These are phyloP conservation scores for Orbilia quercus DNA, from an alignment of 2,329 filamentous ascomycete species.

Conservation along the genomic window DNA sequence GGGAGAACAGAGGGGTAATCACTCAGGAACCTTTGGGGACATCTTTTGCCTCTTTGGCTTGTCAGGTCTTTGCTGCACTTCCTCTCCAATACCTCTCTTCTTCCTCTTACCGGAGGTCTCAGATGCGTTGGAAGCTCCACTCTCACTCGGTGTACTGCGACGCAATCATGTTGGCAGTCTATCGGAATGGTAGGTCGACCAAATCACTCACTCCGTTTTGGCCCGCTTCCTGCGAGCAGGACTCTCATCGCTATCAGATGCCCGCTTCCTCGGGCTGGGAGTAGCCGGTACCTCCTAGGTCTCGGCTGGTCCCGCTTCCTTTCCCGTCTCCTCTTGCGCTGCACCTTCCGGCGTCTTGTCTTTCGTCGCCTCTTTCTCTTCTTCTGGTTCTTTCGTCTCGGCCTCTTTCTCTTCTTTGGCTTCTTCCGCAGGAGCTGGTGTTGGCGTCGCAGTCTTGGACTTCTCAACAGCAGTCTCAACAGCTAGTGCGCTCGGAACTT, in stretches of 20 bases:
- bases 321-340: slow-evolving; percentile 25
- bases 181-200: not conserved
- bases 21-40: not conserved
- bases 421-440: slow-evolving; percentile 14
- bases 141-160: not conserved
- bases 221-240: slow-evolving; percentile 28
- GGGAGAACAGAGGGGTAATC: not conserved
- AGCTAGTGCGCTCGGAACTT: slow-evolving; percentile 36
- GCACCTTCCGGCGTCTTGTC: slow-evolving; percentile 27
- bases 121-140: not conserved
- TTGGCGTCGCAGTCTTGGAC: slow-evolving; percentile 26
- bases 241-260: slow-evolving; percentile 37
- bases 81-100: slow-evolving; percentile 1
- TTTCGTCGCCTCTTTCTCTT: slow-evolving; percentile 19
- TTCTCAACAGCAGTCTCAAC: slow-evolving; percentile 53
- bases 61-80: not conserved
- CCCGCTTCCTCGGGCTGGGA: slow-evolving; percentile 44
- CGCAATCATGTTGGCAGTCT: not conserved
- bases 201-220: slow-evolving; percentile 5
- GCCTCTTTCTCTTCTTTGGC: slow-evolving; percentile 56
- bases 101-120: not conserved
- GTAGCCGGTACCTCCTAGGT: slow-evolving; percentile 32
- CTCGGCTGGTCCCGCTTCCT: slow-evolving; percentile 34
- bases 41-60: not conserved
- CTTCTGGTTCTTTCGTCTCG: slow-evolving; percentile 53